These are phyloP conservation scores for Rhinocladiella mackenziei DNA, from an alignment of 2,329 filamentous ascomycete species.

Conservation along the genomic window DNA sequence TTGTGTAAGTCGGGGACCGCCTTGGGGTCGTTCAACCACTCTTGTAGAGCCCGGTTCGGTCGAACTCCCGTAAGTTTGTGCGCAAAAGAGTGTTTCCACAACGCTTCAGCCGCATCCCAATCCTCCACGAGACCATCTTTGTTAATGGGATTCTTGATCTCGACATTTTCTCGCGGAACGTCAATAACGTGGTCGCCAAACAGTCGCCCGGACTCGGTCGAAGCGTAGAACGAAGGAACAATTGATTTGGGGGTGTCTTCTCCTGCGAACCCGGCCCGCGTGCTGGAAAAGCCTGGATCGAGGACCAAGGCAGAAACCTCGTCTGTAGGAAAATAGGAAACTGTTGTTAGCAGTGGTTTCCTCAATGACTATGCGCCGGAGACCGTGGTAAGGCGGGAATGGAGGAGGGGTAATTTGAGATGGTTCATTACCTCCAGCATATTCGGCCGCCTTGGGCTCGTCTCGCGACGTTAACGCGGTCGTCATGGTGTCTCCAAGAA, in stretches of 20 bases:
- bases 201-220: slow-evolving; percentile 54
- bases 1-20: slow-evolving; percentile 54
- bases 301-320: slow-evolving; percentile 96
- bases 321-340: slow-evolving; percentile 66
- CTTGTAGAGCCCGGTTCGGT: slow-evolving; percentile 65
- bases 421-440: slow-evolving; percentile 45
- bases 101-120: slow-evolving; percentile 83
- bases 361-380: neutral
- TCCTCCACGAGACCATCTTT: slow-evolving; percentile 88
- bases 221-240: slow-evolving; percentile 83
- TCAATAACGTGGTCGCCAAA: slow-evolving; percentile 91
- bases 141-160: slow-evolving; percentile 89
- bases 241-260: slow-evolving; percentile 96
- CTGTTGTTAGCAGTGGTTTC: neutral
- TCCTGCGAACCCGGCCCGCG: slow-evolving; percentile 92
- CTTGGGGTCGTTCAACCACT: slow-evolving; percentile 67
- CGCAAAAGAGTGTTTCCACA: slow-evolving; percentile 92
- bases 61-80: slow-evolving; percentile 77
- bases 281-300: slow-evolving; percentile 86
- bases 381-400: too few relatives aligned
- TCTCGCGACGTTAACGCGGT: slow-evolving; percentile 26
- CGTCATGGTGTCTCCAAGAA: slow-evolving; percentile 13
- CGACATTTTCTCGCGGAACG: slow-evolving; percentile 68
- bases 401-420: slow-evolving; percentile 12
- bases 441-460: slow-evolving; percentile 45